Evolutionary conservation across 2,329 filamentous ascomycete genomes (phyloP), one percentile per base, ranked within the genome.

Genomic region (Pyricularia sp.): DNA sequence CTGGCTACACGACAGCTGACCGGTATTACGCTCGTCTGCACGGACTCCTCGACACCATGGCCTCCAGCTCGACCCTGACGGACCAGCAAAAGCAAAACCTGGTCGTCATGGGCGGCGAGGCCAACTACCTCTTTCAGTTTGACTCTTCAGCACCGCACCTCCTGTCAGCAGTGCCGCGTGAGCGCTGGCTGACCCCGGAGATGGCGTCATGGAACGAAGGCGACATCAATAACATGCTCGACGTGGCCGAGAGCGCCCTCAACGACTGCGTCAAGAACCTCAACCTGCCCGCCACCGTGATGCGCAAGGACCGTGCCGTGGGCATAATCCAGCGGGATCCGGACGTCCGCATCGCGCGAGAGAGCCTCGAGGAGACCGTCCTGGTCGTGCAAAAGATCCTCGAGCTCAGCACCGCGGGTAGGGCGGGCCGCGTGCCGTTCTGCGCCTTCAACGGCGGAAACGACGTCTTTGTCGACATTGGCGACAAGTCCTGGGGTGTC

Each of bases 381-480:
- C 81, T 99, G 12, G 91, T 96, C 1, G 91, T 94, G 22, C 93
- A 97, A 75, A 93, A 96, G 74, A 92, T 91, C 62, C 82, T 99
- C 4, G 93, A 97, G 76, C 84, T 93, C 70, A 90, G 88, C 55
- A 78, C 83, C 0, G 88, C 88, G 33, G 89, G 88, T 75, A 82
- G 71, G 66, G 65, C 70, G 30, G 60, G 60, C 2, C 60, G 73
- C 28, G 78, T 99, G 35, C 94, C 94, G 0, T 99, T 97, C 73
- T 99, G 94, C 73, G 94, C 94, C 26, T 99, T 99, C 80, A 99
- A 99, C 75, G 94, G 93, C 64, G 94, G 94, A 12, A 93, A 94
- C 67, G 94, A 99, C 74, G 92, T 97, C 57, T 99, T 99, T 76
- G 93, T 99, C 64, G 94, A 99, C 74, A 97, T 99, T 72, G 94